A percentile compares a stretch with the other conserved stretches of the same genome.
Conservation (phyloP, 2,329 filamentous ascomycete species). For the Aspergillus novofumigatus region DNA sequence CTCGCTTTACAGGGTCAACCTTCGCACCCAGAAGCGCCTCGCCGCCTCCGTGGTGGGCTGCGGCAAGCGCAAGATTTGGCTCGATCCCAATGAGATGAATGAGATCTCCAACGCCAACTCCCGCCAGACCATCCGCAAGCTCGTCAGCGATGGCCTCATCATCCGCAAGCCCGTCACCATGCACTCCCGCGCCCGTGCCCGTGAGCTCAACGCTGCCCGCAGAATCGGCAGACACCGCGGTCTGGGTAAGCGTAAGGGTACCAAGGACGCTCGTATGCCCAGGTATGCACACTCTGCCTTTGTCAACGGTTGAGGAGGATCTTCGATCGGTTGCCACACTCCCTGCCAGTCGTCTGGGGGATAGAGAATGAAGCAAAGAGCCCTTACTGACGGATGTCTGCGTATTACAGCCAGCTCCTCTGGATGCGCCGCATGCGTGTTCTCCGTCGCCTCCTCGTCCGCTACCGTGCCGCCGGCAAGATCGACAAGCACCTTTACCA, state of each 20-base stretch:
- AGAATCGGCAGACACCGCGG: constrained; percentile 96
- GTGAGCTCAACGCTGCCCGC: constrained; percentile 90
- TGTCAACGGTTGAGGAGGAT: constrained; percentile 8
- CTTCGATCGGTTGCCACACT: background rate
- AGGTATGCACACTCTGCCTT: constrained; percentile 56
- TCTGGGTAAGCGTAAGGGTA: constrained; percentile 99
- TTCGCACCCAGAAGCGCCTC: constrained; percentile 99
- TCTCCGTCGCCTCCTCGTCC: constrained; percentile 97
- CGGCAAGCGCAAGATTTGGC: constrained; percentile 99
- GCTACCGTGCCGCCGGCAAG: constrained; percentile 99
- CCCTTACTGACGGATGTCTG: constrained; percentile 17
- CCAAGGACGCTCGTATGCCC: constrained; percentile 98
- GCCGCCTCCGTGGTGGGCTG: constrained; percentile 97
- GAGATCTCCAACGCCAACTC: constrained; percentile 99
- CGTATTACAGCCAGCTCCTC: constrained; percentile 72
- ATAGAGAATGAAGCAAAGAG: background rate
- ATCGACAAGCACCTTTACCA: constrained; percentile 99
- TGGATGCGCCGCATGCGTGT: constrained; percentile 99
- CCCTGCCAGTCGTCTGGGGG: background rate
- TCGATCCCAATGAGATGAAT: constrained; percentile 98
- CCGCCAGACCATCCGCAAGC: constrained; percentile 99
- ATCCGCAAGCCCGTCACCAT: constrained; percentile 99
- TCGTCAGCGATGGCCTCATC: constrained; percentile 99
- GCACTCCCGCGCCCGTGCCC: constrained; percentile 96
- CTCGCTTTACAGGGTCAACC: constrained; percentile 76